Evolutionary conservation across 768 basidiomycete genomes (phyloP).

Genomic region (Lepiota venenata): DNA sequence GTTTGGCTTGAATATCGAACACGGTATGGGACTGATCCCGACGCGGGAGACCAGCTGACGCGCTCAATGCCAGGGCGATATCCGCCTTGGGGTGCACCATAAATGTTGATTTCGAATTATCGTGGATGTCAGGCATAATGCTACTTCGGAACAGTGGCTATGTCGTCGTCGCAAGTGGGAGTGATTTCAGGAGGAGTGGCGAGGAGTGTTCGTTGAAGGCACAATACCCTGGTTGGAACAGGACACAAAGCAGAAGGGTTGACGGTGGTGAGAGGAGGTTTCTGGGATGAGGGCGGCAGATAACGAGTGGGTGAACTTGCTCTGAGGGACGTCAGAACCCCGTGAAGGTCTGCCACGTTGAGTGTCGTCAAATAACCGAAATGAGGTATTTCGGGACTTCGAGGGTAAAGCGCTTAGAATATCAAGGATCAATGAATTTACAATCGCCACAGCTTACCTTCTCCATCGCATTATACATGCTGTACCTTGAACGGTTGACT

Average conservation of each 20-base stretch:
- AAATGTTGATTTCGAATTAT: constrained; percentile 54
- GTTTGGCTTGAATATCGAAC: constrained; percentile 58
- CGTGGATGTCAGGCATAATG: constrained; percentile 43
- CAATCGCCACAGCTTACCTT: constrained; percentile 45
- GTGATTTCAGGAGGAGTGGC: constrained; percentile 79
- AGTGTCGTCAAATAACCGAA: constrained; percentile 81
- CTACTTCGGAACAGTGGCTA: constrained; percentile 82
- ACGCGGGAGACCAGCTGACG: constrained; percentile 72
- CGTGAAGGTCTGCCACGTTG: constrained; percentile 68
- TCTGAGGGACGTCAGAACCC: constrained; percentile 61
- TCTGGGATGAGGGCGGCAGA: constrained; percentile 23
- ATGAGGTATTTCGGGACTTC: constrained; percentile 85
- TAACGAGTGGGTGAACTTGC: constrained; percentile 63
- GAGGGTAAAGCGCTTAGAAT: constrained; percentile 7
- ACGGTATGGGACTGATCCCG: constrained; percentile 51
- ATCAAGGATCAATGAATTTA: not conserved
- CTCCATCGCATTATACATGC: constrained; percentile 90
- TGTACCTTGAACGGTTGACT: constrained; percentile 70
- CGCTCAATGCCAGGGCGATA: constrained; percentile 75
- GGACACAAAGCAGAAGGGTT: constrained; percentile 37
- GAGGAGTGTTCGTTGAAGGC: constrained; percentile 70
- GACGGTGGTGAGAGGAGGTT: constrained; percentile 21
- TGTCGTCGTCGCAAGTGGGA: constrained; percentile 73
- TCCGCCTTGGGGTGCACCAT: constrained; percentile 73
- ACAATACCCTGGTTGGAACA: constrained; percentile 38